Percentiles rank a stretch among this genome's conserved stretches.
phyloP scores from a whole-genome alignment of 345 rosid genomes.

The Euclidium syriacum region DNA sequence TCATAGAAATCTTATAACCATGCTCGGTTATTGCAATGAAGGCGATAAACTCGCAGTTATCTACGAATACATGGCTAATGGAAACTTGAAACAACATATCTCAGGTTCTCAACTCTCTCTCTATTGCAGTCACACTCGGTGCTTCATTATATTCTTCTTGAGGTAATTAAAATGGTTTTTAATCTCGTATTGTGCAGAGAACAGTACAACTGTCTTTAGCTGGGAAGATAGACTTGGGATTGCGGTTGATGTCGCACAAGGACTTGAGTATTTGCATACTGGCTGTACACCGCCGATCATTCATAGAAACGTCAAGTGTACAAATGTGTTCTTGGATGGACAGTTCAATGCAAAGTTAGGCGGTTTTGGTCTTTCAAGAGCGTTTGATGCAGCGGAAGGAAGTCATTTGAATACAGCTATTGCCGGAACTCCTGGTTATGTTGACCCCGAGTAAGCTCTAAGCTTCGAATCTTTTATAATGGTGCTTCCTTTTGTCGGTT shows the following conservation, averaged over 20 bases:
- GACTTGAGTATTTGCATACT: constrained; percentile 42
- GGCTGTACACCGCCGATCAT: constrained; percentile 60
- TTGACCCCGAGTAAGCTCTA: constrained; percentile 55
- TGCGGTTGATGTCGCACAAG: constrained; percentile 48
- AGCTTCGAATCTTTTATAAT: neutral
- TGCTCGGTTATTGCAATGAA: constrained; percentile 53
- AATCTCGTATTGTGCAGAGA: constrained; percentile 25
- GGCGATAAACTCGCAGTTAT: constrained; percentile 39
- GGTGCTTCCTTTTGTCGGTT: neutral
- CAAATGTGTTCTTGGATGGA: constrained; percentile 46
- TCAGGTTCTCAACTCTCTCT: constrained; percentile 28
- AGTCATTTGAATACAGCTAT: constrained; percentile 35
- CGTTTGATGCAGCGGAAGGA: constrained; percentile 37
- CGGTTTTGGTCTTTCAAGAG: constrained; percentile 55
- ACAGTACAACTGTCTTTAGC: constrained; percentile 28
- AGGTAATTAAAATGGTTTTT: neutral
- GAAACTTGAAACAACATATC: constrained; percentile 39
- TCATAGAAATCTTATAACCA: constrained; percentile 46
- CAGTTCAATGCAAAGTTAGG: constrained; percentile 52
- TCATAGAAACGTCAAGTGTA: constrained; percentile 54
- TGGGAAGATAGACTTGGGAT: constrained; percentile 52
- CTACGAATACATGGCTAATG: constrained; percentile 51
- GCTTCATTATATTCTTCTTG: neutral
- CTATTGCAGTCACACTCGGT: neutral
- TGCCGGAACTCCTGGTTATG: constrained; percentile 52